These are phyloP conservation scores for Rugosomyces carneus DNA, from an alignment of 1,284 basidiomycete genomes.

Conservation along the genomic window DNA sequence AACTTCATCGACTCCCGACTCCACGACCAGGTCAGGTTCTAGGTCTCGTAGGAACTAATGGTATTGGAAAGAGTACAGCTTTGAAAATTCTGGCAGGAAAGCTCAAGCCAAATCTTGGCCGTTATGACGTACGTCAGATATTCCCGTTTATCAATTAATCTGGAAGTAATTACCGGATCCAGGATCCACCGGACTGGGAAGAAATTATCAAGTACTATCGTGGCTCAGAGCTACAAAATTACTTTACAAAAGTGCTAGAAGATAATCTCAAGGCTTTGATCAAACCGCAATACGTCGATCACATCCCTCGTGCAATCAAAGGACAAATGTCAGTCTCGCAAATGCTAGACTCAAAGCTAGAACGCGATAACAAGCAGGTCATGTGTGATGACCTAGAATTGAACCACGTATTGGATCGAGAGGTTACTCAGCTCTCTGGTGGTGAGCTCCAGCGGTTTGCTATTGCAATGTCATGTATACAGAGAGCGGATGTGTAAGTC, in stretches of 20 bases:
- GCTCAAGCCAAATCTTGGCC: slow-evolving; percentile 88
- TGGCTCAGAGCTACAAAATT: slow-evolving; percentile 95
- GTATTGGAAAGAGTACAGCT: slow-evolving; percentile 97
- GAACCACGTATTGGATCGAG: slow-evolving; percentile 77
- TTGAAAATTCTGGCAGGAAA: slow-evolving; percentile 94
- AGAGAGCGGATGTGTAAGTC: slow-evolving; percentile 79
- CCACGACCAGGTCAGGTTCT: slow-evolving; percentile 94
- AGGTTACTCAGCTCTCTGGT: slow-evolving; percentile 83
- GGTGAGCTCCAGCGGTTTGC: slow-evolving; percentile 97
- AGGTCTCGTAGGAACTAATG: slow-evolving; percentile 94
- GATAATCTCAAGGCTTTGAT: slow-evolving; percentile 97
- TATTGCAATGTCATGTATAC: slow-evolving; percentile 90
- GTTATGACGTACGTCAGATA: slow-evolving; percentile 70
- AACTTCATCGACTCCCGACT: slow-evolving; percentile 92
- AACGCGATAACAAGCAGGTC: slow-evolving; percentile 76
- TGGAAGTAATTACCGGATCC: slow-evolving; percentile 1
- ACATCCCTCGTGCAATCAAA: slow-evolving; percentile 94
- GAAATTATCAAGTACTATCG: slow-evolving; percentile 97
- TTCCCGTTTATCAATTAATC: slow-evolving; percentile 4
- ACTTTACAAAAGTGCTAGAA: slow-evolving; percentile 98
- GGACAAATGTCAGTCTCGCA: slow-evolving; percentile 77
- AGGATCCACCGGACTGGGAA: slow-evolving; percentile 97
- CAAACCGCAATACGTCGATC: slow-evolving; percentile 98
- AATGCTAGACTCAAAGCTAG: slow-evolving; percentile 87
- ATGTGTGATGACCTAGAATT: slow-evolving; percentile 85